Evolutionary conservation across 2,329 filamentous ascomycete species (phyloP).

Genomic region (Phialemonium atrogriseum): DNA sequence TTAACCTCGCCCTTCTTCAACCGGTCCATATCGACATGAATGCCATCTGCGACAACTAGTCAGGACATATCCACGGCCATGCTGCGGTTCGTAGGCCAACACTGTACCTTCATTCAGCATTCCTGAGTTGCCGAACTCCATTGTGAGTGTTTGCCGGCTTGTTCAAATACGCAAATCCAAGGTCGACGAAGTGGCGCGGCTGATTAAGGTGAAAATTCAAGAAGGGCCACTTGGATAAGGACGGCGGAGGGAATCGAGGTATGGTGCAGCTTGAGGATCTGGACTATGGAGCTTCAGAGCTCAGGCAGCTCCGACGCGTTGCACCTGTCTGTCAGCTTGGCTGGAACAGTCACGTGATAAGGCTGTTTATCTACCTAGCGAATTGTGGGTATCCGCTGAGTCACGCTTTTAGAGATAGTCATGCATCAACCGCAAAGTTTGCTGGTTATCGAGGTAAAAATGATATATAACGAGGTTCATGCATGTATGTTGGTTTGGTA

Average conservation of each 20-base stretch:
- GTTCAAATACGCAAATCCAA: too few relatives aligned
- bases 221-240: not conserved
- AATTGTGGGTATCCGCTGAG: too few relatives aligned
- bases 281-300: constrained; percentile 14
- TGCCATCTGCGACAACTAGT: constrained; percentile 65
- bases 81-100: constrained; percentile 7
- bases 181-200: constrained; percentile 9
- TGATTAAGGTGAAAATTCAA: not conserved
- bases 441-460: too few relatives aligned
- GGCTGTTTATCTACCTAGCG: too few relatives aligned
- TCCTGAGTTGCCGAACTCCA: constrained; percentile 58
- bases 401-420: too few relatives aligned
- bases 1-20: constrained; percentile 99
- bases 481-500: too few relatives aligned
- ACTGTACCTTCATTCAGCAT: constrained; percentile 57
- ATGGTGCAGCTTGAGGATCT: not conserved
- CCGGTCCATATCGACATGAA: constrained; percentile 97
- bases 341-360: constrained; percentile 8
- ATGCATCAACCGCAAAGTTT: constrained; percentile 1
- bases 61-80: constrained; percentile 10
- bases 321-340: constrained; percentile 8
- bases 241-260: not conserved
- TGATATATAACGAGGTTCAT: too few relatives aligned
- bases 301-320: constrained; percentile 41
- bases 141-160: constrained; percentile 22